Conservation (phyloP, 768 basidiomycete species). For the Tricholoma sp. region DNA sequence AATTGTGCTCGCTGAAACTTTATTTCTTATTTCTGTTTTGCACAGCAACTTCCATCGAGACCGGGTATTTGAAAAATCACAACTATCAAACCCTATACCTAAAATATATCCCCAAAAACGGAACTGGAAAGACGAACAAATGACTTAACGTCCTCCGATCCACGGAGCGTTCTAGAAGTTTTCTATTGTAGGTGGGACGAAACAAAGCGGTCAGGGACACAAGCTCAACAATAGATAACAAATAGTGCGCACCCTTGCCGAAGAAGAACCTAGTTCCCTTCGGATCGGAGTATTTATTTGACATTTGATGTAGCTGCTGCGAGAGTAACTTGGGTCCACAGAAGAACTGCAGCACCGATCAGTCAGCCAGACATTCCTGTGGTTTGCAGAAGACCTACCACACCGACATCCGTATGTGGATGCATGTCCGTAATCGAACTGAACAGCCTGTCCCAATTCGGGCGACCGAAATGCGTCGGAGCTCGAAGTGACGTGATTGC, state of each 20-base stretch:
- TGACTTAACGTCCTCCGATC: too few species aligned
- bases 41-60: too few species aligned
- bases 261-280: constrained; percentile 85
- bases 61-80: too few species aligned
- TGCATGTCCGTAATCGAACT: constrained; percentile 75
- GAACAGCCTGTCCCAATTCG: constrained; percentile 81
- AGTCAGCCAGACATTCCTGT: not conserved
- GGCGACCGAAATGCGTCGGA: constrained; percentile 90
- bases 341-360: constrained; percentile 52
- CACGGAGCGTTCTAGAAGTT: too few species aligned
- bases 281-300: constrained; percentile 80
- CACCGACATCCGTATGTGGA: constrained; percentile 84
- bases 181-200: too few species aligned
- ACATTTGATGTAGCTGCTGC: constrained; percentile 67
- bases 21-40: too few species aligned
- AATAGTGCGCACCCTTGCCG: constrained; percentile 63
- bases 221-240: not conserved
- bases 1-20: too few species aligned
- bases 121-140: too few species aligned
- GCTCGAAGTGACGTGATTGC: constrained; percentile 85
- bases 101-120: too few species aligned
- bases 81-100: too few species aligned
- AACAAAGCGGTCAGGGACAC: too few species aligned
- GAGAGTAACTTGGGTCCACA: constrained; percentile 79
- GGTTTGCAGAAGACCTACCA: constrained; percentile 40